Percentiles rank a stretch among this genome's conserved stretches.
phyloP scores from a whole-genome alignment of 768 basidiomycete genomes.

The Trametopsis cervina region DNA sequence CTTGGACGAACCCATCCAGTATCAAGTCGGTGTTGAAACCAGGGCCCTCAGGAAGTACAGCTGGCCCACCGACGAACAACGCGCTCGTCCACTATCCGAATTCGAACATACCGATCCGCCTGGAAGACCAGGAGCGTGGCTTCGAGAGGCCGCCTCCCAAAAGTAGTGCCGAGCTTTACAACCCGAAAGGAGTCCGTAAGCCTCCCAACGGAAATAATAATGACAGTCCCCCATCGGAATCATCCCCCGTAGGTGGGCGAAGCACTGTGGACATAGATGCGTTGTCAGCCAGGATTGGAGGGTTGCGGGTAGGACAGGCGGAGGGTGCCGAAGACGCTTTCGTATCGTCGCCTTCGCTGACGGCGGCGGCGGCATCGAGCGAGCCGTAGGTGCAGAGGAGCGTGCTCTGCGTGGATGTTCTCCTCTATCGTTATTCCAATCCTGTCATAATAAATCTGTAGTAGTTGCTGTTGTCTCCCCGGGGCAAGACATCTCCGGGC shows the following conservation, averaged over 20 bases:
- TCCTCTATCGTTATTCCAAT: too few relatives aligned
- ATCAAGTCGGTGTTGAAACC: constrained; percentile 45
- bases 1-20: constrained; percentile 59
- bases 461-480: too few relatives aligned
- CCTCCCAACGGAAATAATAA: background rate
- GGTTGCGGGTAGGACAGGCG: background rate
- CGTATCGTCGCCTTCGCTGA: background rate
- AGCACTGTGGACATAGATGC: background rate
- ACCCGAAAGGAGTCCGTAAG: constrained; percentile 24
- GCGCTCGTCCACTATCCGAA: constrained; percentile 32
- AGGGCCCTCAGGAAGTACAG: constrained; percentile 17
- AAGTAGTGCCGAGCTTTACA: constrained; percentile 32
- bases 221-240: background rate
- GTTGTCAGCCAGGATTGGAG: background rate
- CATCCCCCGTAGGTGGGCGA: background rate
- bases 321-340: background rate
- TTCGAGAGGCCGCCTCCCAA: constrained; percentile 45
- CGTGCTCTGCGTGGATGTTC: too few relatives aligned
- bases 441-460: too few relatives aligned
- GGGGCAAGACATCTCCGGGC: too few relatives aligned
- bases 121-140: constrained; percentile 39
- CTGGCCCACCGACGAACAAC: constrained; percentile 21
- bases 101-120: constrained; percentile 19
- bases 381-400: background rate
- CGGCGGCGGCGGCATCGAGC: background rate